Conservation (phyloP, 495 filamentous ascomycete genomes). For the Aspergillus homomorphus region DNA sequence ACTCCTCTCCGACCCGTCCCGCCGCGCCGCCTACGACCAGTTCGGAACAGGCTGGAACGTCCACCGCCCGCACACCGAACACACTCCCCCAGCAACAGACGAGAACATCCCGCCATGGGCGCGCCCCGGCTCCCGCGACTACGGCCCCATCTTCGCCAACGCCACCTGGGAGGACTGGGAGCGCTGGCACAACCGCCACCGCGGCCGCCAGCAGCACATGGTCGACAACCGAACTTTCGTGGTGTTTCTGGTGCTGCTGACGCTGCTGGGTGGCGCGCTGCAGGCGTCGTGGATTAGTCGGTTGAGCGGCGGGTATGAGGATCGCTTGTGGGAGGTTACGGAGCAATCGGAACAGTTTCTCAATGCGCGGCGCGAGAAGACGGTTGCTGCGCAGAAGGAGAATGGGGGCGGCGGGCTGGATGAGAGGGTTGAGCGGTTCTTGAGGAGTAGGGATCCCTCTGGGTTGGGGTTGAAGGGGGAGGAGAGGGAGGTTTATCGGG, state of each 20-base stretch:
- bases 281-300: slow-evolving; percentile 66
- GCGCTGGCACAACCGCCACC: slow-evolving; percentile 66
- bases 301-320: slow-evolving; percentile 53
- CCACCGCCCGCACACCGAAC: slow-evolving; percentile 19
- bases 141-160: slow-evolving; percentile 62
- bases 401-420: slow-evolving; percentile 47
- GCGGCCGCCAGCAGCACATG: slow-evolving; percentile 58
- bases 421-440: slow-evolving; percentile 68
- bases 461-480: slow-evolving; percentile 45
- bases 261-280: slow-evolving; percentile 61
- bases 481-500: slow-evolving; percentile 37
- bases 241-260: slow-evolving; percentile 60
- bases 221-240: slow-evolving; percentile 73
- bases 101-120: slow-evolving; percentile 13
- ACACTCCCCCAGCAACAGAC: not conserved
- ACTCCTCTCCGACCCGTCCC: slow-evolving; percentile 80
- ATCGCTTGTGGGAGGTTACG: slow-evolving; percentile 61
- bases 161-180: slow-evolving; percentile 99
- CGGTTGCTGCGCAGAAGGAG: slow-evolving; percentile 25
- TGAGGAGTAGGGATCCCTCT: slow-evolving; percentile 61
- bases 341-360: slow-evolving; percentile 61
- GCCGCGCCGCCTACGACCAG: slow-evolving; percentile 75
- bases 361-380: slow-evolving; percentile 50
- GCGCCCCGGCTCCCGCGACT: slow-evolving; percentile 24
- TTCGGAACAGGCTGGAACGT: slow-evolving; percentile 77